A percentile compares a stretch with the other conserved stretches of the same genome.
phyloP scores from a whole-genome alignment of 192 early-diverging fungal genomes.

The Linnemannia zychae region DNA sequence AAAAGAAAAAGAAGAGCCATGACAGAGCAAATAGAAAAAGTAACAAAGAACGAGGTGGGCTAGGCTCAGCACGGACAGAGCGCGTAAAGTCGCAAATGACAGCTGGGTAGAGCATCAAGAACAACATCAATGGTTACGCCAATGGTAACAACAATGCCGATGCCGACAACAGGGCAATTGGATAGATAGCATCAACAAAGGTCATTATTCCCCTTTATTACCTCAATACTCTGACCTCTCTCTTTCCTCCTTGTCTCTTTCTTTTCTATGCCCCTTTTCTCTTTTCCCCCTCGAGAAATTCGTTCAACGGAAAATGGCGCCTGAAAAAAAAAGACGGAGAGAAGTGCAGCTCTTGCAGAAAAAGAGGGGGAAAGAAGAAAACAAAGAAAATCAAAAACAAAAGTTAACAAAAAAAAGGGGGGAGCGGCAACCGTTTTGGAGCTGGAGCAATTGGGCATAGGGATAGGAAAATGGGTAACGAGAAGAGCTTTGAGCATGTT shows the following conservation, averaged over 20 bases:
- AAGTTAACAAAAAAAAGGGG: neutral
- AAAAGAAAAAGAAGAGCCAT: neutral
- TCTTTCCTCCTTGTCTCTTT: neutral
- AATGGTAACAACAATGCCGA: neutral
- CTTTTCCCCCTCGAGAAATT: neutral
- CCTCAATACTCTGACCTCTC: neutral
- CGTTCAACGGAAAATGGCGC: neutral
- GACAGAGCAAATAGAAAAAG: neutral
- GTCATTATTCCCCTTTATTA: neutral
- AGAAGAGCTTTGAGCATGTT: neutral
- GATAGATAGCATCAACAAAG: neutral
- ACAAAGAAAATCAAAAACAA: neutral
- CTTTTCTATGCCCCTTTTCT: neutral
- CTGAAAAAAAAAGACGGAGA: constrained; percentile 1
- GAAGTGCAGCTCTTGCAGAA: neutral
- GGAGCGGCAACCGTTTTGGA: neutral
- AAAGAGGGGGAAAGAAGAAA: neutral
- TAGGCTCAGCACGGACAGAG: neutral
- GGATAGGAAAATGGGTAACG: neutral
- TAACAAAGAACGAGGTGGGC: neutral
- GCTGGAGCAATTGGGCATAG: neutral
- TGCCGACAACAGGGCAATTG: neutral
- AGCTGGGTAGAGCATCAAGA: neutral
- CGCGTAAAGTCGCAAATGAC: neutral
- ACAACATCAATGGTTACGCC: neutral